These are phyloP conservation scores for Tillandsia leiboldiana DNA, from an alignment of 176 grass and related monocot genomes.

Conservation along the genomic window DNA sequence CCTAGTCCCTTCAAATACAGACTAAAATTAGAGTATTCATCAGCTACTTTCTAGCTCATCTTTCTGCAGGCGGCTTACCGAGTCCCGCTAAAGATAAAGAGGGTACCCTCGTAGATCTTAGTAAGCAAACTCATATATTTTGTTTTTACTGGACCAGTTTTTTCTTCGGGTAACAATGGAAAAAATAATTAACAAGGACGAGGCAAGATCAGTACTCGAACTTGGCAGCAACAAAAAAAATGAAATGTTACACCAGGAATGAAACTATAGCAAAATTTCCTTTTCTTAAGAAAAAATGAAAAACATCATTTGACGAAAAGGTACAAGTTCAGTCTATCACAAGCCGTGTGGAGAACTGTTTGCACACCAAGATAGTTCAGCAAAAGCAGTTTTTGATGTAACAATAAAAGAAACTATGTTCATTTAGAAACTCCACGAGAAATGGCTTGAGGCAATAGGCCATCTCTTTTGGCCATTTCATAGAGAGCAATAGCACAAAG, in stretches of 20 bases:
- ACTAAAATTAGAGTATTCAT: too few relatives aligned
- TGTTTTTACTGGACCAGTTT: too few relatives aligned
- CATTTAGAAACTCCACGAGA: background rate
- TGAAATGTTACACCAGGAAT: background rate
- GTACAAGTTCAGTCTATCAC: background rate
- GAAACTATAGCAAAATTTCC: background rate
- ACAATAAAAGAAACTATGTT: background rate
- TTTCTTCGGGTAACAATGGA: too few relatives aligned
- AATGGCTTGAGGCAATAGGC: constrained; percentile 27
- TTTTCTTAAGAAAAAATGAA: background rate
- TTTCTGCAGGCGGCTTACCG: too few relatives aligned
- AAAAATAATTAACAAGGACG: too few relatives aligned
- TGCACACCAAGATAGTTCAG: background rate
- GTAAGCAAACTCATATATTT: too few relatives aligned
- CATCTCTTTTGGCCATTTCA: constrained; percentile 78
- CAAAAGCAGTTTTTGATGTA: background rate
- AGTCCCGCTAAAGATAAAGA: too few relatives aligned
- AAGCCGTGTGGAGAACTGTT: background rate
- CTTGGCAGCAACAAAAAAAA: background rate
- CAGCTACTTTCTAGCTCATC: too few relatives aligned
- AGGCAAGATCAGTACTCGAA: too few relatives aligned
- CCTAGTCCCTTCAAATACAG: too few relatives aligned
- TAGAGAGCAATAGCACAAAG: constrained; percentile 79
- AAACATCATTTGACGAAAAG: background rate
- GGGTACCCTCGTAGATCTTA: too few relatives aligned